Conservation (phyloP, 2,329 filamentous ascomycete species). For the Fusarium sp. region DNA sequence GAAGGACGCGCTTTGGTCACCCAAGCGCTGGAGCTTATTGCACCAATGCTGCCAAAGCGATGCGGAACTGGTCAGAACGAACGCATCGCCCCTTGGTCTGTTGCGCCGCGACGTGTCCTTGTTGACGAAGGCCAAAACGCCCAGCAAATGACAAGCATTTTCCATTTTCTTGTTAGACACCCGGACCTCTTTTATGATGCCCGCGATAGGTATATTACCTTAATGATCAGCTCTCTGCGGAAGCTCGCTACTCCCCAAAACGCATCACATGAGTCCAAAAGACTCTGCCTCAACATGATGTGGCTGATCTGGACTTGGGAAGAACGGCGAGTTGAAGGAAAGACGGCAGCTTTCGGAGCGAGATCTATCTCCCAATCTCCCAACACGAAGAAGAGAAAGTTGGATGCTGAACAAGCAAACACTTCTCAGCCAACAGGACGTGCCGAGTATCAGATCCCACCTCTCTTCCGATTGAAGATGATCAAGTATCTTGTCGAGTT, state of each 20-base stretch:
- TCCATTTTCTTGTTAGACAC: conserved; percentile 94
- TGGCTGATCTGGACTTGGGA: conserved; percentile 95
- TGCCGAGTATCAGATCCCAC: conserved; percentile 76
- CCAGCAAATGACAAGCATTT: conserved; percentile 96
- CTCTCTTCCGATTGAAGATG: conserved; percentile 79
- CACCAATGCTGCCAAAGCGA: conserved; percentile 91
- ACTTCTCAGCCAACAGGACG: conserved; percentile 68
- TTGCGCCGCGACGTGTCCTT: conserved; percentile 89
- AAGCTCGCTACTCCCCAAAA: conserved; percentile 89
- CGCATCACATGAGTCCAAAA: conserved; percentile 91
- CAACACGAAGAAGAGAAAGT: conserved; percentile 78
- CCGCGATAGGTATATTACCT: conserved; percentile 87
- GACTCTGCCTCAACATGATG: conserved; percentile 90
- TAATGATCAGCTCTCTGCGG: conserved; percentile 88
- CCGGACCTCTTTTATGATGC: conserved; percentile 95
- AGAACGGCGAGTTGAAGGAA: conserved; percentile 79
- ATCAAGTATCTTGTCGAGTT: conserved; percentile 97
- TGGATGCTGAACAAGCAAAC: conserved; percentile 72
- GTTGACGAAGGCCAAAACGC: conserved; percentile 95
- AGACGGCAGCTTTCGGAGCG: conserved; percentile 42
- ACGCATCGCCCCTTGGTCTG: conserved; percentile 86
- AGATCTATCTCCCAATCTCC: conserved; percentile 75
- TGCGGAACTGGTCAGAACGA: conserved; percentile 77
- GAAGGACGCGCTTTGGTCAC: conserved; percentile 93
- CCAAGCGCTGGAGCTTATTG: conserved; percentile 92